phyloP scores from a whole-genome alignment of 768 basidiomycete species.

The Trametes villosa region DNA sequence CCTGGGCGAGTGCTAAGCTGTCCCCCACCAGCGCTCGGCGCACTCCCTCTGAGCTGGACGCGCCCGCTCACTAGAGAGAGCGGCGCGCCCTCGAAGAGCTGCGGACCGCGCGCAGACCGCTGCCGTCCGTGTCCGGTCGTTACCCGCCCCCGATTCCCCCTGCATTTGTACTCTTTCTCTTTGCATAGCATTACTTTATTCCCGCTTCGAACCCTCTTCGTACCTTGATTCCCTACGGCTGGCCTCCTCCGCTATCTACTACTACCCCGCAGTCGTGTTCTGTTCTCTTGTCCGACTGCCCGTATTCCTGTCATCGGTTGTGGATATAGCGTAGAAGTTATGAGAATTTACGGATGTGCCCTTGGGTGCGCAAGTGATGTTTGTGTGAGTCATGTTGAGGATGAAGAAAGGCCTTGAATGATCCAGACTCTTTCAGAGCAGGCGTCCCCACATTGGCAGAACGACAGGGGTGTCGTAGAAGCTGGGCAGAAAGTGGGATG shows the following conservation, averaged over 20 bases:
- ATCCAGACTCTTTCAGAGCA: too few relatives aligned
- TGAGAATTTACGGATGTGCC: not conserved
- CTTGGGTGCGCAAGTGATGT: not conserved
- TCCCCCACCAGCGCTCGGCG: too few relatives aligned
- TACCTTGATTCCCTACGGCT: conserved; percentile 3
- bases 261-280: conserved; percentile 3
- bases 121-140: conserved; percentile 15
- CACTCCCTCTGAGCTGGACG: too few relatives aligned
- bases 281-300: conserved; percentile 3
- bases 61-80: too few relatives aligned
- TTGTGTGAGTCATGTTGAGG: too few relatives aligned
- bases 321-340: conserved; percentile 13
- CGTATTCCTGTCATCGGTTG: conserved; percentile 2
- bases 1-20: conserved; percentile 47
- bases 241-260: conserved; percentile 9
- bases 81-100: too few relatives aligned
- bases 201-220: not conserved
- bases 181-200: conserved; percentile 6
- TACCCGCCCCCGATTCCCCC: conserved; percentile 5
- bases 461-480: too few relatives aligned
- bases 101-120: not conserved
- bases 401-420: too few relatives aligned
- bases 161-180: conserved; percentile 13
- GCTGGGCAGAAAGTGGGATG: too few relatives aligned
- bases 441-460: too few relatives aligned